Evolutionary conservation across 108 stramenopile genomes (phyloP).

Genomic region (Cyclostephanos invisitatus): DNA sequence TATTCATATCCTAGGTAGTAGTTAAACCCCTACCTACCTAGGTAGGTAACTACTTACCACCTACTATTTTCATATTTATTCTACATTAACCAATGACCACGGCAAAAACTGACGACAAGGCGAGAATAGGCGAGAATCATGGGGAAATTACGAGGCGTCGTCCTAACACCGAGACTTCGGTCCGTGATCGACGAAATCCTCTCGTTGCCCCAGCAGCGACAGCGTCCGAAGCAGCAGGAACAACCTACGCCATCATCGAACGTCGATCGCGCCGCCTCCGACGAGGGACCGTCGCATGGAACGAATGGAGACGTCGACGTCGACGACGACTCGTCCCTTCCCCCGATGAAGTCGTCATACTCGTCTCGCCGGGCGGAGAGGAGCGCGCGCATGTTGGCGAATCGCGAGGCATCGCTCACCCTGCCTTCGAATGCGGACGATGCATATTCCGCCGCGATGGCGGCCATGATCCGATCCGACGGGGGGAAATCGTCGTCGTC

Average conservation of each 20-base stretch:
- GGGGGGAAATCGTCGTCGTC: background rate
- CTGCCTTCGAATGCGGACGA: background rate
- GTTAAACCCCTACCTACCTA: too few relatives aligned
- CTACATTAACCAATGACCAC: too few relatives aligned
- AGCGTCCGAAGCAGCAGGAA: slow-evolving; percentile 2
- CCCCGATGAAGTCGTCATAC: background rate
- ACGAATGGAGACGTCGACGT: background rate
- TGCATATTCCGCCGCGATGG: background rate
- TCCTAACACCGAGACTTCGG: slow-evolving; percentile 19
- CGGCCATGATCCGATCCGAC: background rate
- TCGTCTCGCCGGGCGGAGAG: background rate
- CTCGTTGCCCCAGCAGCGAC: slow-evolving; percentile 14
- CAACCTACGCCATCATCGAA: background rate
- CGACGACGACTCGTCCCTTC: background rate
- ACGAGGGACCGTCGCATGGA: background rate
- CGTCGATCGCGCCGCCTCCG: background rate
- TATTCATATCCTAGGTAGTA: too few relatives aligned
- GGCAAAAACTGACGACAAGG: background rate
- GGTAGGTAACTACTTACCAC: too few relatives aligned
- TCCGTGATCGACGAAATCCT: slow-evolving; percentile 15
- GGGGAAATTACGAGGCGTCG: slow-evolving; percentile 30
- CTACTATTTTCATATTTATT: too few relatives aligned
- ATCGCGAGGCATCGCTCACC: background rate
- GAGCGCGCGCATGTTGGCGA: background rate
- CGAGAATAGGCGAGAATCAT: too few relatives aligned